Base-by-base conservation (phyloP, 129 eudicot species). In the Ambrosia trifida region DNA sequence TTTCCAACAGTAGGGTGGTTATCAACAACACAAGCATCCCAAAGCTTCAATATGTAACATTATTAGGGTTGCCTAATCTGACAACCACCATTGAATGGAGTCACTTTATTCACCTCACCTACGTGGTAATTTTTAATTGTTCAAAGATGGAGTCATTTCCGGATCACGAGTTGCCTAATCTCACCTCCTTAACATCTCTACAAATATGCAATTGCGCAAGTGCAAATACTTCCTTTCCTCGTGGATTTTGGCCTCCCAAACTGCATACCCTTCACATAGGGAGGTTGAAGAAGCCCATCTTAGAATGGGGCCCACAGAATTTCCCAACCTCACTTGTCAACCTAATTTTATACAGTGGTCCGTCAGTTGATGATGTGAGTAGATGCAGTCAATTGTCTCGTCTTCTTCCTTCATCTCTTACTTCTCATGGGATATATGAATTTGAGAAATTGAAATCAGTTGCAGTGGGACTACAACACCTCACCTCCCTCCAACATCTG, bases 401-500 rank as follows among this genome's bases (percentile, higher is more conserved):
- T 61, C 53, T 69, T 24, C 57, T 77, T 49, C 76, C 70, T 49
- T 24, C 69, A 36, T 61, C 76, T 70, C 72, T 77, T 47, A 60
- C 24, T 49, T 0, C 1, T 38, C 58, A 52, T 13, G 0, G 1
- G 11, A 38, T 78, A 32, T 0, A 0, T 1, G 43, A 1, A 0
- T 54, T 53, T 16, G 0, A 20, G 53, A 16, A 78, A 16, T n/a
- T n/a, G n/a, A n/a, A n/a, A n/a, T n/a, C n/a, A n/a, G n/a, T n/a
- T n/a, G n/a, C n/a, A n/a, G n/a, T 38, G 43, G 43, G 43, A 38
- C 43, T 38, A 7, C 43, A 38, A 61, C 63, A 69, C 64, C 71
- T 77, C 56, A 77, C 70, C 64, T 77, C 81, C 74, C 70, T 77
- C 66, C 18, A 60, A 46, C 3, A 0, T 59, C 75, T 77, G 16